Base-by-base conservation (phyloP, 1,284 basidiomycete genomes). In the Trametes polyzona region DNA sequence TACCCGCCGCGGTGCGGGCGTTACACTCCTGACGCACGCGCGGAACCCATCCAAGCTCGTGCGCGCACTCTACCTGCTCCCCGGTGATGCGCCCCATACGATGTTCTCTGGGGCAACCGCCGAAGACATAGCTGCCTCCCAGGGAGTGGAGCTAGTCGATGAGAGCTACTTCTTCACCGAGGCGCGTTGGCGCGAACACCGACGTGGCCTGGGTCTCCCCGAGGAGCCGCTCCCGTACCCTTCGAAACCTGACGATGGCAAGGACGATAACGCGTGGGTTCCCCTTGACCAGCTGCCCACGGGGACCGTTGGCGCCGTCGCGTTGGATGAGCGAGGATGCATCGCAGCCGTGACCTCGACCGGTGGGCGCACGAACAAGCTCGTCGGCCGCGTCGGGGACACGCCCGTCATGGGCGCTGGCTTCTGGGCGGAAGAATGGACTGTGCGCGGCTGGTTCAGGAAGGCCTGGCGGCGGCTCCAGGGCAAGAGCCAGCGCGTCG, bases 221-320 rank as follows among this genome's bases (percentile, higher is more conserved):
- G 87, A 86, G 46, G 83, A 83, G 51, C 85, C 84, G 1, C 66
- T 80, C 9, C 79, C 80, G 4, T 67, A 70, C 17, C 66, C 72
- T 2, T n/a, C 52, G 9, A 30, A 53, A 16, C 37, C 56, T 3
- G 56, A 52, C 12, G 56, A 68, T 2, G 67, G 68, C 41, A 54
- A 63, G 0, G 60, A 60, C 1, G 65, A 66, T 7, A 47, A 59
- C 2, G 58, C 64, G 3, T 64, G 68, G 23, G 59, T 67, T 19
- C 70, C 74, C 21, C 73, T 88, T 2, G 87, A 90, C 65, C 75
- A 81, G 58, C 74, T 84, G 54, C 90, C 92, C 1, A 87, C 75
- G 39, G 92, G 91, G 2, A 93, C 91, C 0, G 90, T 94, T 3
- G 92, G 92, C 21, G 92, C 92, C 1, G 90, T 93, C 14, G 92